These are phyloP conservation scores for Yamadazyma paraphyllophila DNA, from an alignment of 805 yeast species.

Conservation along the genomic window DNA sequence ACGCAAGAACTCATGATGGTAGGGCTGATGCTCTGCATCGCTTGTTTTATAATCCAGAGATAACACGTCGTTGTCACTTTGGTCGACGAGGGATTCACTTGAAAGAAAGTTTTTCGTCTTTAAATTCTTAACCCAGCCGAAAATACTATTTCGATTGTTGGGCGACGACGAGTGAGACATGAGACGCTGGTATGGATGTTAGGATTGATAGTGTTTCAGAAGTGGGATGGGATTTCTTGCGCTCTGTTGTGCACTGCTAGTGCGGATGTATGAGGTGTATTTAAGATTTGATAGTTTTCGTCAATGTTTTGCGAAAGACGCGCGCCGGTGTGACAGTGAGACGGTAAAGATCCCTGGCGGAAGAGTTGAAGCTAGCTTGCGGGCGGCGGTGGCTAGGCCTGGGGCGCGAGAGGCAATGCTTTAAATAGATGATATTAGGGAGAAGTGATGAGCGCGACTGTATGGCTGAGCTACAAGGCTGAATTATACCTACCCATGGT, in stretches of 20 bases:
- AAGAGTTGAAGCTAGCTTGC: too few relatives aligned
- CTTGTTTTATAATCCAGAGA: slow-evolving; percentile 9
- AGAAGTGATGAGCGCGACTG: background rate
- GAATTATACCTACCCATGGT: background rate
- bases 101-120: slow-evolving; percentile 35
- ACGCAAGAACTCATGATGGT: slow-evolving; percentile 28
- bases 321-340: slow-evolving; percentile 1
- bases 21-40: slow-evolving; percentile 10
- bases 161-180: slow-evolving; percentile 42
- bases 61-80: slow-evolving; percentile 16
- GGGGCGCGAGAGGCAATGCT: too few relatives aligned
- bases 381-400: too few relatives aligned
- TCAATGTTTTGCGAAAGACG: slow-evolving; percentile 7
- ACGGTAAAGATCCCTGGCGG: too few relatives aligned
- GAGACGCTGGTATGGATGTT: background rate
- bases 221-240: background rate
- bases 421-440: background rate
- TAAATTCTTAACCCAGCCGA: slow-evolving; percentile 47
- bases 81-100: slow-evolving; percentile 39
- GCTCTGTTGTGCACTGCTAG: background rate
- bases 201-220: background rate
- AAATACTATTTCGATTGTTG: slow-evolving; percentile 35
- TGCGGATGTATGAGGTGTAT: background rate
- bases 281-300: slow-evolving; percentile 2
- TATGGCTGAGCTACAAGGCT: background rate